Conservation (phyloP, 192 early-diverging fungal genomes). For the Umbelopsis isabellina region DNA sequence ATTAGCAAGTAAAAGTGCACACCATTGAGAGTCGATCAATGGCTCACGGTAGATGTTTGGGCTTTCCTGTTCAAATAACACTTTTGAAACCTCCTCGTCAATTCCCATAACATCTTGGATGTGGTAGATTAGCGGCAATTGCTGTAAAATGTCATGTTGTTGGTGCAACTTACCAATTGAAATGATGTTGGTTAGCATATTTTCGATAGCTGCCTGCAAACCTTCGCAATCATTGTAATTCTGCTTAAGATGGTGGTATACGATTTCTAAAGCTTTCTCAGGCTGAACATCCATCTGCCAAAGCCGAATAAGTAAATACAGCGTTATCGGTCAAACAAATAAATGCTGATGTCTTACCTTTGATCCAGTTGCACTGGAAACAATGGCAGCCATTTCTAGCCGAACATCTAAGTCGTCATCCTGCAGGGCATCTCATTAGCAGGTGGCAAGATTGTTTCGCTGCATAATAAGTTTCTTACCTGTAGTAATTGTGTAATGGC, state of each 20-base stretch:
- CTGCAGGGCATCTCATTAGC: conserved; percentile 46
- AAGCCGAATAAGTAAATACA: conserved; percentile 16
- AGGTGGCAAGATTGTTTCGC: conserved; percentile 39
- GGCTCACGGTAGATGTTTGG: conserved; percentile 79
- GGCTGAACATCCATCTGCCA: conserved; percentile 55
- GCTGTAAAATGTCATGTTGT: background rate
- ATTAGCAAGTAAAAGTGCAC: conserved; percentile 15
- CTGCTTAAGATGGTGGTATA: conserved; percentile 39
- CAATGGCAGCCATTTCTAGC: conserved; percentile 62
- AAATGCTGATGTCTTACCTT: conserved; percentile 37
- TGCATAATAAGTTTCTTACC: conserved; percentile 44
- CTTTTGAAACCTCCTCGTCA: conserved; percentile 36
- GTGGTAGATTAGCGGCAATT: background rate
- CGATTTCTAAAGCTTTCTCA: conserved; percentile 56
- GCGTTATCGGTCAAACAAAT: background rate
- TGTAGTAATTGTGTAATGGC: conserved; percentile 42
- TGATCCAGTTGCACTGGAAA: conserved; percentile 56
- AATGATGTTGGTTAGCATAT: background rate
- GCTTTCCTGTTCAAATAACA: conserved; percentile 80
- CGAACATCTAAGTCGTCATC: conserved; percentile 84
- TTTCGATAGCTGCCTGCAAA: conserved; percentile 30
- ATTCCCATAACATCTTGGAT: conserved; percentile 30
- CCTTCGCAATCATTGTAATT: conserved; percentile 33
- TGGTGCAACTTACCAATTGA: background rate
- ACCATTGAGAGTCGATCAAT: conserved; percentile 64